Conservation (phyloP, 331 rosid genomes). For the Dryas integrifolia region DNA sequence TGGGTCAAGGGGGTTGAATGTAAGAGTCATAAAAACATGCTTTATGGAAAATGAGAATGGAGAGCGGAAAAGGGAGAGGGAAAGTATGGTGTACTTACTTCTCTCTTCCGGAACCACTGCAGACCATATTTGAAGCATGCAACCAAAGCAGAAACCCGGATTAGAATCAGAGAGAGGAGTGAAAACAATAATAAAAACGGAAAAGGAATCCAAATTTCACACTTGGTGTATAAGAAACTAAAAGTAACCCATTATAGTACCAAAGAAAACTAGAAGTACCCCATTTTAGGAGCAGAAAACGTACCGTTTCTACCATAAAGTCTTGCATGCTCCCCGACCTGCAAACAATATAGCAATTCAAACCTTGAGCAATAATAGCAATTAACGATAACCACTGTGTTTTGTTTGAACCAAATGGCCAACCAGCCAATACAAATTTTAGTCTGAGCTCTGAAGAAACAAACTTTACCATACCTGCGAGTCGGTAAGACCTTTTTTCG, state of each 20-base stretch:
- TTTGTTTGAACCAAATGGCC: neutral
- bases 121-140: slow-evolving; percentile 45
- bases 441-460: neutral
- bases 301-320: slow-evolving; percentile 74
- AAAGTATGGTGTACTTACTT: slow-evolving; percentile 56
- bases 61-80: neutral
- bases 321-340: slow-evolving; percentile 76
- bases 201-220: neutral
- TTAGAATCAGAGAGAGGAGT: slow-evolving; percentile 16
- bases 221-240: neutral
- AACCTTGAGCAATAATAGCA: neutral
- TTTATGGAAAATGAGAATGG: neutral
- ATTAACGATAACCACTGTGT: neutral
- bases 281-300: slow-evolving; percentile 19
- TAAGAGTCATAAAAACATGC: neutral
- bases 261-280: neutral
- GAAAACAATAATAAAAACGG: slow-evolving; percentile 10
- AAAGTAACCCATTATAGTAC: neutral
- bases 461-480: slow-evolving; percentile 50
- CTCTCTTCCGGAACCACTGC: slow-evolving; percentile 81
- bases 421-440: neutral
- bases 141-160: slow-evolving; percentile 23
- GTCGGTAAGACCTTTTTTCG: slow-evolving; percentile 62
- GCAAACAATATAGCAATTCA: slow-evolving; percentile 8
- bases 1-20: neutral